Percentiles rank a stretch among this genome's conserved stretches.
Evolutionary conservation across 2,329 filamentous ascomycete species (phyloP).

Genomic region (Aurifilum marmelostoma): DNA sequence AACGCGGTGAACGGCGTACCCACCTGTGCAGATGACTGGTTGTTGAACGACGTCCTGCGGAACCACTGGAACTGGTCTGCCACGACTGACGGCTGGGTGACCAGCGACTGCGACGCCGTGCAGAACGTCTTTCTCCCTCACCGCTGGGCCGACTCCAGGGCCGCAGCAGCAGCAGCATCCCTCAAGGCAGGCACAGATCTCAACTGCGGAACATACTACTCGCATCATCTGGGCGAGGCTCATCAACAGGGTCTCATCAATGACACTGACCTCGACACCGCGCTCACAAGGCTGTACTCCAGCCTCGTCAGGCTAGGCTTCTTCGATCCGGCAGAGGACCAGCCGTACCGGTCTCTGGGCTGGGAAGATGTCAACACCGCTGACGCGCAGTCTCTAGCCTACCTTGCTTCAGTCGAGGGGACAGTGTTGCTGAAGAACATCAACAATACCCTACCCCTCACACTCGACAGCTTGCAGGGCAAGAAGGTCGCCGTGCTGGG

Average conservation of each 20-base stretch:
- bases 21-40: constrained; percentile 62
- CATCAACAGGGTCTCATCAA: constrained; percentile 45
- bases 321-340: constrained; percentile 53
- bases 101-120: constrained; percentile 44
- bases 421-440: constrained; percentile 57
- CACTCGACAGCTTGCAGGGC: constrained; percentile 44
- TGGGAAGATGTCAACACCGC: constrained; percentile 61
- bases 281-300: constrained; percentile 56
- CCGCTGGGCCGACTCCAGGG: constrained; percentile 39
- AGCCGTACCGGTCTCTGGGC: constrained; percentile 54
- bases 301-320: constrained; percentile 60
- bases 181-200: constrained; percentile 57
- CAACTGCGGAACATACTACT: constrained; percentile 45
- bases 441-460: constrained; percentile 53
- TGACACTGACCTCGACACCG: constrained; percentile 49
- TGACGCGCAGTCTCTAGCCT: constrained; percentile 57
- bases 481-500: constrained; percentile 60
- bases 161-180: constrained; percentile 50
- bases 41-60: constrained; percentile 63
- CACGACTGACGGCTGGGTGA: constrained; percentile 49
- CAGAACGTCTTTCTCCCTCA: constrained; percentile 54
- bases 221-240: constrained; percentile 32
- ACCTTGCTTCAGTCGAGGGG: constrained; percentile 54
- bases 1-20: constrained; percentile 69
- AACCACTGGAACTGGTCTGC: constrained; percentile 66